Conservation (phyloP, 2,329 filamentous ascomycete genomes). For the Helicocarpus griseus region DNA sequence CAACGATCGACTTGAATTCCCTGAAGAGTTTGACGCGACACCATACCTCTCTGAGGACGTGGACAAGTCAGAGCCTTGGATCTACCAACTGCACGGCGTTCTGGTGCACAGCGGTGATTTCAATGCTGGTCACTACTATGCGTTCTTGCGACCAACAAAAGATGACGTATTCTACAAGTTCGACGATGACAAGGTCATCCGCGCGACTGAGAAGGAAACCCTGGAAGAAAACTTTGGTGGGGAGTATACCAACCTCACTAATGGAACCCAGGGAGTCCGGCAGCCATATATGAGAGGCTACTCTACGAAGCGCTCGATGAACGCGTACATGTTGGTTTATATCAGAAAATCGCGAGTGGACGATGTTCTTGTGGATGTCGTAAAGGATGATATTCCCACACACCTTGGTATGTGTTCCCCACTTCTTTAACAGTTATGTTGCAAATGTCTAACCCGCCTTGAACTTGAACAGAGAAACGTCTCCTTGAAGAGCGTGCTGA, state of each 20-base stretch:
- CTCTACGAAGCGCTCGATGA: slow-evolving; percentile 62
- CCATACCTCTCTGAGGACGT: slow-evolving; percentile 81
- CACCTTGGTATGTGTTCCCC: slow-evolving; percentile 57
- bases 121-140: slow-evolving; percentile 97
- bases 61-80: slow-evolving; percentile 79
- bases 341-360: slow-evolving; percentile 81
- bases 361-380: slow-evolving; percentile 65
- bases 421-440: not conserved
- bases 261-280: slow-evolving; percentile 48
- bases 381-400: slow-evolving; percentile 66
- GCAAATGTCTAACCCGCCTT: slow-evolving; percentile 16
- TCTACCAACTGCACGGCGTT: slow-evolving; percentile 88
- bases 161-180: slow-evolving; percentile 95
- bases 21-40: slow-evolving; percentile 50
- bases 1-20: slow-evolving; percentile 41
- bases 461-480: slow-evolving; percentile 46
- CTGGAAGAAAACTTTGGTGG: slow-evolving; percentile 96
- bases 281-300: slow-evolving; percentile 56
- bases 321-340: slow-evolving; percentile 98
- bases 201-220: slow-evolving; percentile 80
- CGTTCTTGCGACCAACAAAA: slow-evolving; percentile 86
- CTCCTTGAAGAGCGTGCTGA: slow-evolving; percentile 74
- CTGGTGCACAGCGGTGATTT: slow-evolving; percentile 93
- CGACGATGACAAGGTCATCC: slow-evolving; percentile 95
- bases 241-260: slow-evolving; percentile 55